Evolutionary conservation across 441 rosid genomes (phyloP).

Genomic region (Croton laevigatus): DNA sequence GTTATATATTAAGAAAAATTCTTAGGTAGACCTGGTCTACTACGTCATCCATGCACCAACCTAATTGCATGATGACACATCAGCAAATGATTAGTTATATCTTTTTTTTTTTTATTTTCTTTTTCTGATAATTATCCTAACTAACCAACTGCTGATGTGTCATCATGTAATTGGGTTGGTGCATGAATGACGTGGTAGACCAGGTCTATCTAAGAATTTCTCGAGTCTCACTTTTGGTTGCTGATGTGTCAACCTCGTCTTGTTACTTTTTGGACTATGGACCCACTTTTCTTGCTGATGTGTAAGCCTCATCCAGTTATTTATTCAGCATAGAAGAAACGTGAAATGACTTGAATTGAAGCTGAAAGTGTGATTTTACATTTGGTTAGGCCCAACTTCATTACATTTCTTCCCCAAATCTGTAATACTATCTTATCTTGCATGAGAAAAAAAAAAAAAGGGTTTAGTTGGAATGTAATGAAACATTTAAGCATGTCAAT

Average conservation of each 20-base stretch:
- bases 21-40: no score
- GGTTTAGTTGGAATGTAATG: background rate
- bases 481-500: background rate
- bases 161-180: no score
- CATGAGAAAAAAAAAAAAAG: no score
- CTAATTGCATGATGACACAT: no score
- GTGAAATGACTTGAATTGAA: background rate
- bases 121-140: no score
- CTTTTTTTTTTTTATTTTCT: no score
- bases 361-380: background rate
- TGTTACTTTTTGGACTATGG: background rate
- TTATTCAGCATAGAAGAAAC: background rate
- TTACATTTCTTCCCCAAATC: background rate
- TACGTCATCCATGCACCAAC: no score
- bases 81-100: no score
- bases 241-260: slow-evolving; percentile 21
- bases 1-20: no score
- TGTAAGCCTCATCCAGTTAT: slow-evolving; percentile 8
- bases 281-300: slow-evolving; percentile 14
- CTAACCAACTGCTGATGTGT: no score
- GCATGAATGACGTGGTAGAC: no score
- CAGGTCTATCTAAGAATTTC: no score
- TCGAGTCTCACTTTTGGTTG: background rate
- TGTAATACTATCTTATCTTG: background rate
- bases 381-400: background rate